Evolutionary conservation across 441 rosid genomes (phyloP).

Genomic region (Raphanus hybrid): DNA sequence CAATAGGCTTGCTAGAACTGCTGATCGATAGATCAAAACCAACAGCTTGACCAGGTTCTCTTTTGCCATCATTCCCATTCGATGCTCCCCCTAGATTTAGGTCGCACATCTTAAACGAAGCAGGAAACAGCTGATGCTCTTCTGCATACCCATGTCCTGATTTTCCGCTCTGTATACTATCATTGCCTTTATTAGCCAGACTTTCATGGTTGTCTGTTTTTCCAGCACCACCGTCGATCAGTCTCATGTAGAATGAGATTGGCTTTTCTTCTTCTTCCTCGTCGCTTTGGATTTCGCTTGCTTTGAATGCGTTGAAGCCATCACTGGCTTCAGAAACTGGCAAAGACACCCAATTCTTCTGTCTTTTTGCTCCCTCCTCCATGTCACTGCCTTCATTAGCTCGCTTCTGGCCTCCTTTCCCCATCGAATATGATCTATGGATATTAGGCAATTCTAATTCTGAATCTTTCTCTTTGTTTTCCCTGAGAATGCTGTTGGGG

Average conservation of each 20-base stretch:
- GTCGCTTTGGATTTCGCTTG: slow-evolving; percentile 40
- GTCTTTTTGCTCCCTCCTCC: slow-evolving; percentile 62
- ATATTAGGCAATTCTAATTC: slow-evolving; percentile 47
- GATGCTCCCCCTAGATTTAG: slow-evolving; percentile 84
- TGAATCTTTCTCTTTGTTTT: slow-evolving; percentile 49
- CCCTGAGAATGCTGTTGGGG: slow-evolving; percentile 44
- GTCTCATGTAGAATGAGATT: slow-evolving; percentile 43
- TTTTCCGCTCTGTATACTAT: slow-evolving; percentile 43
- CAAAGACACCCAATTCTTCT: slow-evolving; percentile 69
- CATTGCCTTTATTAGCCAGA: slow-evolving; percentile 44
- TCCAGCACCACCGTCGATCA: slow-evolving; percentile 23
- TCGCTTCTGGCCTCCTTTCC: slow-evolving; percentile 76
- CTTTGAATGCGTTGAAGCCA: slow-evolving; percentile 43
- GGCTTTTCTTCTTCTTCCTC: slow-evolving; percentile 40
- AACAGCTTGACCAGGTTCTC: slow-evolving; percentile 53
- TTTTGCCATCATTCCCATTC: slow-evolving; percentile 53
- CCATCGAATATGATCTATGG: slow-evolving; percentile 58
- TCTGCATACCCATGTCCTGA: slow-evolving; percentile 52
- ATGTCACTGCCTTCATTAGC: slow-evolving; percentile 50
- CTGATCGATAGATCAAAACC: slow-evolving; percentile 86
- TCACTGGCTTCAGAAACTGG: slow-evolving; percentile 38
- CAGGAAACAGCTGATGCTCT: slow-evolving; percentile 81
- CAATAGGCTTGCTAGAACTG: slow-evolving; percentile 61
- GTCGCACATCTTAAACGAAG: slow-evolving; percentile 90
- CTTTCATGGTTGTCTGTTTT: slow-evolving; percentile 42